Evolutionary conservation across 2,329 filamentous ascomycete species (phyloP).

Genomic region (Neofusicoccum parvum): DNA sequence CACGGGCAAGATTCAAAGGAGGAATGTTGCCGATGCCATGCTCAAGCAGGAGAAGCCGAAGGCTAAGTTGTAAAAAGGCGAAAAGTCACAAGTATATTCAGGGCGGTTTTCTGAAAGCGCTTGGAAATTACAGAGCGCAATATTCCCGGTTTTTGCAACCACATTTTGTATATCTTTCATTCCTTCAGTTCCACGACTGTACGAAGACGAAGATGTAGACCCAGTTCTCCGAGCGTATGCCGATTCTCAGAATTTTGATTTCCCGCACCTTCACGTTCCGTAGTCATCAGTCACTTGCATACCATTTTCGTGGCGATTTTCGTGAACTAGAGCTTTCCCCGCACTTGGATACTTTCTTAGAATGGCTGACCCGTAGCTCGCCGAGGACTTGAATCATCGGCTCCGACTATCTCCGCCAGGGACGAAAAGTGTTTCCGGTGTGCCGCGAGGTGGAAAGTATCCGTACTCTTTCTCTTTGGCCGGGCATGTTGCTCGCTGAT

Average conservation of each 20-base stretch:
- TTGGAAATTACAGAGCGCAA: background rate
- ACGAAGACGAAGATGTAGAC: background rate
- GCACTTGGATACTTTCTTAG: background rate
- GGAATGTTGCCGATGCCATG: constrained; percentile 86
- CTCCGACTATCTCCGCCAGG: background rate
- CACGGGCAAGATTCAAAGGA: constrained; percentile 85
- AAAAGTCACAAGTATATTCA: background rate
- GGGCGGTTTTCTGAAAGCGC: background rate
- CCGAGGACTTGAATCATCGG: background rate
- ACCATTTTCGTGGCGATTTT: background rate
- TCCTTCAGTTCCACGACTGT: background rate
- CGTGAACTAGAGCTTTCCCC: background rate
- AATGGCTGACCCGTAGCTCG: background rate
- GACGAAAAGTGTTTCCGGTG: too few species aligned
- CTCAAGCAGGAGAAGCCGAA: constrained; percentile 65
- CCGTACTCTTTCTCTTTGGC: too few species aligned
- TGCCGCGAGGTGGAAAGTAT: too few species aligned
- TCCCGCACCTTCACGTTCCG: background rate
- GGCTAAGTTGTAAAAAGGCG: constrained; percentile 51
- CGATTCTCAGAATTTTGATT: too few species aligned
- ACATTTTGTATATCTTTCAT: background rate
- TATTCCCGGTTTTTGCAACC: background rate
- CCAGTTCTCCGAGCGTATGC: background rate
- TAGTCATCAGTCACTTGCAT: background rate
- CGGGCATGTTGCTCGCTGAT: too few species aligned